Evolutionary conservation across 352 stramenopile genomes (phyloP).

Genomic region (Pythium plurisporium): DNA sequence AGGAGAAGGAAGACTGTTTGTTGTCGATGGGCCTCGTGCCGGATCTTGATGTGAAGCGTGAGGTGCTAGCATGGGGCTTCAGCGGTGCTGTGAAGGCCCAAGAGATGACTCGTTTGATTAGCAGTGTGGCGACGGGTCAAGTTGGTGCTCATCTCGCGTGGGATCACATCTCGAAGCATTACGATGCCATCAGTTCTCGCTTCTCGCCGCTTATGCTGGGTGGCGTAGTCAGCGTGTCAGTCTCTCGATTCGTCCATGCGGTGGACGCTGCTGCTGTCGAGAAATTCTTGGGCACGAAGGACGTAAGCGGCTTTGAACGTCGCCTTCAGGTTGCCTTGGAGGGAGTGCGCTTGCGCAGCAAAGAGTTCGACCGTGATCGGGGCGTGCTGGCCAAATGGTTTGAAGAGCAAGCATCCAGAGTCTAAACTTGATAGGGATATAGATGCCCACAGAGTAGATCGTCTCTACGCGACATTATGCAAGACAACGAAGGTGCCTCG

Average conservation of each 20-base stretch:
- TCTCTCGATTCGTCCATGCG: conserved; percentile 45
- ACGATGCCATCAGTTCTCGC: conserved; percentile 48
- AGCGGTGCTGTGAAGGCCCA: conserved; percentile 49
- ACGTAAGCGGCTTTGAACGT: conserved; percentile 50
- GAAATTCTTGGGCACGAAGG: conserved; percentile 49
- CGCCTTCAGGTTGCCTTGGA: conserved; percentile 56
- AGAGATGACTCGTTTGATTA: conserved; percentile 54
- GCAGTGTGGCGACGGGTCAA: conserved; percentile 45
- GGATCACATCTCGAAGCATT: conserved; percentile 65
- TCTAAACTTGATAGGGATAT: background rate
- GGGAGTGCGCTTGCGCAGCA: conserved; percentile 49
- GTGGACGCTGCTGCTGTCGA: conserved; percentile 48
- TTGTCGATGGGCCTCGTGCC: conserved; percentile 47
- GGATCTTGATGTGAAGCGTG: conserved; percentile 34
- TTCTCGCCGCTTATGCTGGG: conserved; percentile 56
- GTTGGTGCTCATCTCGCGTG: conserved; percentile 50
- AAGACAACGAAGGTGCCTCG: too few relatives aligned
- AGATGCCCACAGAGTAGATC: too few relatives aligned
- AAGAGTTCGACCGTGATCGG: conserved; percentile 42
- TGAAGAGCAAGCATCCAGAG: conserved; percentile 3
- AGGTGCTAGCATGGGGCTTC: conserved; percentile 76
- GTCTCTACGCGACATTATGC: too few relatives aligned
- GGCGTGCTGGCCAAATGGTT: conserved; percentile 58
- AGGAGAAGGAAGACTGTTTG: conserved; percentile 66
- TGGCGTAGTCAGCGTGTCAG: conserved; percentile 32